These are phyloP conservation scores for Conticribra weissflogii DNA, from an alignment of 108 stramenopile genomes.

Conservation along the genomic window DNA sequence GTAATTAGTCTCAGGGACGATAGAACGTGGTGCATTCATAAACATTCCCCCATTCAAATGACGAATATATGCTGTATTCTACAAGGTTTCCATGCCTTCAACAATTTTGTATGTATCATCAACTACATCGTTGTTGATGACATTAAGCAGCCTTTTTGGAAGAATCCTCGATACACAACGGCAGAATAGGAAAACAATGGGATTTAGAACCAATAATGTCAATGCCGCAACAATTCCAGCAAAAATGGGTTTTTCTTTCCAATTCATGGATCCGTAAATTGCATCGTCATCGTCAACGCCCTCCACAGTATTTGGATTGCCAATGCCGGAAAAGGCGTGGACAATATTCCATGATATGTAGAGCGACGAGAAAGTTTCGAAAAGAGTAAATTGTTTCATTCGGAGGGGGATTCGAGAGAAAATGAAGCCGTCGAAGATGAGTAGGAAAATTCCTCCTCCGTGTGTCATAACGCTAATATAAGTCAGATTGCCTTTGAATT, in stretches of 20 bases:
- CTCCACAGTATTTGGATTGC: slow-evolving; percentile 43
- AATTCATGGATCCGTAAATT: slow-evolving; percentile 43
- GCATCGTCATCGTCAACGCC: slow-evolving; percentile 46
- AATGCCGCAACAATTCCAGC: slow-evolving; percentile 12
- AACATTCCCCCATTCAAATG: too few relatives aligned
- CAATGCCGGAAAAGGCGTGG: slow-evolving; percentile 27
- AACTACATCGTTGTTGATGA: too few relatives aligned
- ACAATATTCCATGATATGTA: slow-evolving; percentile 47
- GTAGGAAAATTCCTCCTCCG: slow-evolving; percentile 3
- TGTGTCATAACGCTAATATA: slow-evolving; percentile 18
- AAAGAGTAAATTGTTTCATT: slow-evolving; percentile 43
- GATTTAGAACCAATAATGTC: slow-evolving; percentile 33
- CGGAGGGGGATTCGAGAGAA: slow-evolving; percentile 38
- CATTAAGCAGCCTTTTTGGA: slow-evolving; percentile 12
- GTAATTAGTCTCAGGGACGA: too few relatives aligned
- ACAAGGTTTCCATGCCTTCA: too few relatives aligned
- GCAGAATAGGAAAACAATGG: slow-evolving; percentile 36
- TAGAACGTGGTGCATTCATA: too few relatives aligned
- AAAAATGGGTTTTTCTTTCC: slow-evolving; percentile 31
- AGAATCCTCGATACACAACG: slow-evolving; percentile 28
- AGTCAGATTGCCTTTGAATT: neutral
- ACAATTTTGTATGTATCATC: too few relatives aligned
- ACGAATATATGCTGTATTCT: too few relatives aligned
- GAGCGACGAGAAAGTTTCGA: slow-evolving; percentile 14
- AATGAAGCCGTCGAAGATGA: slow-evolving; percentile 37